Evolutionary conservation across 352 stramenopile species (phyloP).

Genomic region (Pythium aphanidermatum): DNA sequence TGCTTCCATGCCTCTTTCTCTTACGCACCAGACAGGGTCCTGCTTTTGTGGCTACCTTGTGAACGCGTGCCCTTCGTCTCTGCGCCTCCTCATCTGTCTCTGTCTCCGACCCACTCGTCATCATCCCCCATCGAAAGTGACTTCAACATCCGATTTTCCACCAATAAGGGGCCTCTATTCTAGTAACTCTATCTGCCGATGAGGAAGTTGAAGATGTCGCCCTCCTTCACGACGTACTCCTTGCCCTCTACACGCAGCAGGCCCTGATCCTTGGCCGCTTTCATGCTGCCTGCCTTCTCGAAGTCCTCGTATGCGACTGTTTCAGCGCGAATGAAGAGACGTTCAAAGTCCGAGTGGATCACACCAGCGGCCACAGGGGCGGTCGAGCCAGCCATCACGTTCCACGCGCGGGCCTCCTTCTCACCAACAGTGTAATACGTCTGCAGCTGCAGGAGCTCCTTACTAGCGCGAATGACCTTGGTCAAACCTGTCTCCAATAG

Average conservation of each 20-base stretch:
- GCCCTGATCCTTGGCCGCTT: conserved; percentile 92
- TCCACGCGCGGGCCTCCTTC: conserved; percentile 82
- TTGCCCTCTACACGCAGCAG: conserved; percentile 95
- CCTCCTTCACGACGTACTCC: conserved; percentile 97
- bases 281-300: conserved; percentile 89
- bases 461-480: conserved; percentile 84
- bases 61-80: too few species aligned
- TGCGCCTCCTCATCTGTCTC: conserved; percentile 3
- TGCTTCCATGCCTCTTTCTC: too few species aligned
- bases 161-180: not conserved
- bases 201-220: conserved; percentile 98
- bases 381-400: conserved; percentile 69
- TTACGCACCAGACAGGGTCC: too few species aligned
- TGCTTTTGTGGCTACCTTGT: too few species aligned
- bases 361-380: conserved; percentile 64
- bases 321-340: conserved; percentile 88
- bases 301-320: conserved; percentile 96
- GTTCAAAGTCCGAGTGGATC: conserved; percentile 88
- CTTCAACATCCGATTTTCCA: conserved; percentile 3
- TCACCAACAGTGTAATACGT: conserved; percentile 96
- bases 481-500: conserved; percentile 72
- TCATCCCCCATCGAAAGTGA: not conserved
- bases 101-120: conserved; percentile 9
- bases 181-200: conserved; percentile 50
- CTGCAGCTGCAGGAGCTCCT: conserved; percentile 93